Base-by-base conservation (phyloP, 768 basidiomycete genomes). In the Collybia mongolica region DNA sequence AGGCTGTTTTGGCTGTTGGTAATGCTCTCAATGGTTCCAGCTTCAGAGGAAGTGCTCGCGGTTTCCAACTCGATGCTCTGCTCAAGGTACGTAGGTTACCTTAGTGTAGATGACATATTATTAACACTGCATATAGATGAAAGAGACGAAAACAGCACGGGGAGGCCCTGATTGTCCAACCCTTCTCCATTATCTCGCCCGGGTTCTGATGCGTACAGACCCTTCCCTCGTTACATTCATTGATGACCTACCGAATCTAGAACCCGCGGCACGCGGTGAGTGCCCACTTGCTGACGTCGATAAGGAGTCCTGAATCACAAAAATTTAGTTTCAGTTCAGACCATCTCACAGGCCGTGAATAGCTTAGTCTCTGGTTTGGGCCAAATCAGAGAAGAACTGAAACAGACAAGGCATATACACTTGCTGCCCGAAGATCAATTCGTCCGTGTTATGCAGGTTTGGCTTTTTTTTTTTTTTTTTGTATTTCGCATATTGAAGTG, bases 111-210 rank as follows among this genome's bases (percentile, higher is more conserved):
- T 32, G 14, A 32, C 14, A 6, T 32, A 12, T 19, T 9, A 28
- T 38, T 44, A 18, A 32, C 29, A 6, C 28, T 15, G 3, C 28
- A 11, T 41, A 18, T 26, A 96, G 93, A 68, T 93, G 69, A 86
- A 83, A 61, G 92, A 94, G 57, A 93, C 86, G 6, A 90, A 82
- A 67, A 89, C 90, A 0, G 82, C 79, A 0, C 85, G 81, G 49
- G 80, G 79, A 0, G 79, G 80, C 0, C 43, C 80, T 0, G 82
- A 82, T 6, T 95, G 91, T 56, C 92, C 93, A 0, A 96, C 93
- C 0, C 71, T 98, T n/a, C 74, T 97, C 11, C 94, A 96, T 64
- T 96, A 93, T 62, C 65, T 96, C n/a, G 91, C 90, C 11, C 78
- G 80, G 41, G 77, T 89, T 5, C 73, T 96, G 14, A 59, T 89